These are phyloP conservation scores for Chlorella variabilis DNA, from an alignment of 163 green algal species.

Conservation along the genomic window DNA sequence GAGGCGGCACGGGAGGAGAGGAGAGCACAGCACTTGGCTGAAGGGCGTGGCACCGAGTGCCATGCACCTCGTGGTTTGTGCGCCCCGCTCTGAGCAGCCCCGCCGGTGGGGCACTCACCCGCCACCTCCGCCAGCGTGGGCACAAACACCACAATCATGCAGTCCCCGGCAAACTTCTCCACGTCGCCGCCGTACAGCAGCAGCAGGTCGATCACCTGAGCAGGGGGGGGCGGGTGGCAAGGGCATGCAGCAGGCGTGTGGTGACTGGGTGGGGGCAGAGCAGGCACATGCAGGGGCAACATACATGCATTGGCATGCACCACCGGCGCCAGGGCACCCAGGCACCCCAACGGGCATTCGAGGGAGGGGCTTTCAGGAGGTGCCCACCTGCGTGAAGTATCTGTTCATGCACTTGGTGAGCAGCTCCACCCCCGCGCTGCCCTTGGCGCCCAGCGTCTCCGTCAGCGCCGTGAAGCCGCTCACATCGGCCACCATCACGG, in stretches of 20 bases:
- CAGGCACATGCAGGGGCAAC: too few species aligned
- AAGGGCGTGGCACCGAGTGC: too few species aligned
- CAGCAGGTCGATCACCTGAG: conserved; percentile 79
- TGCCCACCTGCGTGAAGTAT: conserved; percentile 75
- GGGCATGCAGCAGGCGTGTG: neutral
- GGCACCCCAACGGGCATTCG: too few species aligned
- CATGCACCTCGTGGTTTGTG: too few species aligned
- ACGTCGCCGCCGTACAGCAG: conserved; percentile 80
- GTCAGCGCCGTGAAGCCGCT: conserved; percentile 91
- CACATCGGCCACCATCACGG: conserved; percentile 86
- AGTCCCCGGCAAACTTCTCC: conserved; percentile 90
- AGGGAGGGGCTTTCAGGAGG: too few species aligned
- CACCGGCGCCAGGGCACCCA: too few species aligned
- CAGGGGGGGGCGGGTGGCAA: neutral
- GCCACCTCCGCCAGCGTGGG: conserved; percentile 55
- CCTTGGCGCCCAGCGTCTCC: conserved; percentile 71
- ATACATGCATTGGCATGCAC: too few species aligned
- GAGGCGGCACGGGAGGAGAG: too few species aligned
- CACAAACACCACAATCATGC: conserved; percentile 83
- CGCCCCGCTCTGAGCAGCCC: neutral
- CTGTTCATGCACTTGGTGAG: conserved; percentile 90
- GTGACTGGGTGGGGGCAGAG: too few species aligned
- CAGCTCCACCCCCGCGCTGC: conserved; percentile 78
- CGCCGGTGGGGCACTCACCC: neutral
- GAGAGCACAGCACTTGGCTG: too few species aligned